Evolutionary conservation across 768 basidiomycete genomes (phyloP), one percentile per base, ranked within the genome.

Genomic region (Rubroboletus pulcherrimus): DNA sequence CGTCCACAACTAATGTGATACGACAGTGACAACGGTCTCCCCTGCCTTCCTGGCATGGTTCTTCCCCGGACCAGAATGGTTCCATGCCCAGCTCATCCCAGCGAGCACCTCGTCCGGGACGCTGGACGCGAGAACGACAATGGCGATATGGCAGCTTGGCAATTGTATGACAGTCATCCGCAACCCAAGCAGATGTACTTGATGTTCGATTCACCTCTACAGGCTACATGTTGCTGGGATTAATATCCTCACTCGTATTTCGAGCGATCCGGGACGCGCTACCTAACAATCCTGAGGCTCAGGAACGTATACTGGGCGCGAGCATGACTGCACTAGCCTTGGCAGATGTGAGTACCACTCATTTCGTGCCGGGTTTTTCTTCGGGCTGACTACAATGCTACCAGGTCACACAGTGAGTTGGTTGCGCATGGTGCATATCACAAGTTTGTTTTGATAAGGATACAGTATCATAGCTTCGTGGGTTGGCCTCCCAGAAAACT

Each of bases 271-370:
- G 85, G 56, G 84, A 89, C 61, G 73, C 84, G 0, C 66, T 89
- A 15, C 76, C 78, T 0, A 61, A 78, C 44, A 77, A 86, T 61
- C 81, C 79, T 4, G 75, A 74, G 19, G 81, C 81, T 4, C 88
- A 89, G 66, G 88, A 91, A 63, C 80, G 81, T 46, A 80, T 91
- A 51, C 62, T 89, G 10, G 86, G 87, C 24, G 79, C 85, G 4
- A 76, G 79, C 51, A 72, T 90, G 51, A 74, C 77, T 37, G 84
- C 84, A 2, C 76, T 90, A 45, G 85, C 82, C 5, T 71, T 89
- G 54, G 87, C 83, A 40, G 88, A 91, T 70, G 89, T 90, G 60
- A 66, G 86, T 66, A 29, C 24, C 37, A 54, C 38, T 15, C 51
- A 51, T 50, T 41, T 19, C 33, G 15, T 35, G 1, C 21, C 21